Base-by-base conservation (phyloP, 2,329 filamentous ascomycete genomes). In the Microascus cirrosus region DNA sequence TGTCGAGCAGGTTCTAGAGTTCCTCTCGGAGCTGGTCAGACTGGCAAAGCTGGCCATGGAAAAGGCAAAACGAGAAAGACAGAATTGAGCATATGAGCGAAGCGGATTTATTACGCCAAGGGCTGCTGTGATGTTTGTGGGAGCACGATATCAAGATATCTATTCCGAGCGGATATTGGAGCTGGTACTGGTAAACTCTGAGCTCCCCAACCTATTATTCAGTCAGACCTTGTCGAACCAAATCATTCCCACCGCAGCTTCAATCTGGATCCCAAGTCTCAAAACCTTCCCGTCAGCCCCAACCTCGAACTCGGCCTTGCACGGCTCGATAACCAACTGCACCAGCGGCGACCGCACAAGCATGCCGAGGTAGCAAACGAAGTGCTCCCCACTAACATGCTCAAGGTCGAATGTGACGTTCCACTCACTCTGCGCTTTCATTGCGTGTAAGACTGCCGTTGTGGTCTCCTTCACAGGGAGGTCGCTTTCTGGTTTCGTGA, bases 31-130 rank as follows among this genome's bases (percentile, higher is more conserved):
- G 60, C 60, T 79, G 11, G 68, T 70, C 18, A 63, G 72, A 12
- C 65, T 79, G 2, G 73, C 70, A 0, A 69, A 68, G 3, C 73
- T 71, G 60, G 76, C 76, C 3, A 73, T 77, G 58, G 67, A 68
- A 18, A 73, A 62, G 56, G 59, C 60, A 22, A 22, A 45, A 45
- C 15, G 18, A 48, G n/a, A 48, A 22, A 48, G 12, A 22, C n/a
- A 22, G 15, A 2, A 4, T 48, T 42, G 13, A 3, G n/a, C 12
- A 42, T 42, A 15, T 11, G 12, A 48, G n/a, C n/a, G n/a, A n/a
- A n/a, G n/a, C n/a, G n/a, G n/a, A n/a, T n/a, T n/a, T n/a, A n/a
- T n/a, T n/a, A n/a, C n/a, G n/a, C n/a, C n/a, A n/a, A n/a, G n/a
- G n/a, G n/a, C n/a, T n/a, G n/a, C n/a, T n/a, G n/a, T n/a, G n/a